Percentiles rank a stretch among this genome's conserved stretches.
These are phyloP conservation scores for Gloeophyllum trabeum DNA, from an alignment of 768 basidiomycete species.

Conservation along the genomic window DNA sequence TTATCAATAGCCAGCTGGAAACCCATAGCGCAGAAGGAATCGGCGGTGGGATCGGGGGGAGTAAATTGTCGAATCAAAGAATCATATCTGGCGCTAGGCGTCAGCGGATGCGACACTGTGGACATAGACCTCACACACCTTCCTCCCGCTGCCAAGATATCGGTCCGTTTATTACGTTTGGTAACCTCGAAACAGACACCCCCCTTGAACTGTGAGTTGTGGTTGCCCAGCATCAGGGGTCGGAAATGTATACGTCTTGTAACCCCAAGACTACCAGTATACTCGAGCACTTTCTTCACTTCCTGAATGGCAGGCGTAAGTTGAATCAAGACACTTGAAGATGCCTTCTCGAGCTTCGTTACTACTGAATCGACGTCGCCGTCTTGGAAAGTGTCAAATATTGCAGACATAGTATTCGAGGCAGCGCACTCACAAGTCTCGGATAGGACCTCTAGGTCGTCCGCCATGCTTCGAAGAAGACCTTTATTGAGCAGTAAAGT, in stretches of 20 bases:
- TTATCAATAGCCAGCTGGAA: constrained; percentile 74
- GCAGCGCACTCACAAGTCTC: constrained; percentile 38
- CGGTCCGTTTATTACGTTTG: constrained; percentile 48
- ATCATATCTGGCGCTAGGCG: constrained; percentile 46
- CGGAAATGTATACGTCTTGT: constrained; percentile 51
- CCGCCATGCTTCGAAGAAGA: constrained; percentile 50
- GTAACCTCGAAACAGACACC: constrained; percentile 73
- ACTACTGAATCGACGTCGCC: constrained; percentile 51
- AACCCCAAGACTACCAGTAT: constrained; percentile 52
- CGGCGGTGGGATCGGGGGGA: constrained; percentile 39
- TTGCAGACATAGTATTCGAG: not conserved
- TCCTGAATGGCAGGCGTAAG: constrained; percentile 46
- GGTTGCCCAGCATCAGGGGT: constrained; percentile 63
- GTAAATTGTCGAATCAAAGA: constrained; percentile 51
- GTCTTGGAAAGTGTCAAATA: constrained; percentile 23
- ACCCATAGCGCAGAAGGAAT: constrained; percentile 54
- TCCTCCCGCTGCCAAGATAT: constrained; percentile 75
- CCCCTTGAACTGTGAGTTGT: constrained; percentile 54
- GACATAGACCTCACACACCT: constrained; percentile 31
- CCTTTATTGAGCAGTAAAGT: constrained; percentile 60
- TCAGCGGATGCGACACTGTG: not conserved
- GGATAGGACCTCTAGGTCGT: constrained; percentile 63
- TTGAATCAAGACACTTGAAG: constrained; percentile 35
- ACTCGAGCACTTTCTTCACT: constrained; percentile 49
- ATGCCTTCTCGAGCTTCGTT: constrained; percentile 45